These are phyloP conservation scores for Yamadazyma triangularis DNA, from an alignment of 1,139 yeast genomes.

Conservation along the genomic window DNA sequence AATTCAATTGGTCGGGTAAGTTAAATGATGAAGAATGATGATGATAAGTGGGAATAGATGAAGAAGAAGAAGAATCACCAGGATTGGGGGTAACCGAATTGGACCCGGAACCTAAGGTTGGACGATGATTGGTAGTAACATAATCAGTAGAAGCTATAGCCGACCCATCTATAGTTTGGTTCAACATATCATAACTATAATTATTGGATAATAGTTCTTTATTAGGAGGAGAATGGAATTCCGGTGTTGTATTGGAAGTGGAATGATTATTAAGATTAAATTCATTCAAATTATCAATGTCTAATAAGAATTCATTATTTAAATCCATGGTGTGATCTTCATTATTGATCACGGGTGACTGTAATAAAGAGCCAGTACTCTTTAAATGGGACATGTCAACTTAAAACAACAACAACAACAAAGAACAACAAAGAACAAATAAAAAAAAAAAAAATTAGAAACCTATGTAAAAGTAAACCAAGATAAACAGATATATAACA, in stretches of 20 bases:
- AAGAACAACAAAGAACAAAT: too few species aligned
- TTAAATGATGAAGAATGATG: slow-evolving; percentile 10
- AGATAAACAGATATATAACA: too few species aligned
- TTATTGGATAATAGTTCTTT: background rate
- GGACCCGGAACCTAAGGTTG: too few species aligned
- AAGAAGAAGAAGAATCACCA: background rate
- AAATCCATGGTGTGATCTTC: background rate
- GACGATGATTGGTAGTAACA: background rate
- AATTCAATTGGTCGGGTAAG: slow-evolving; percentile 26
- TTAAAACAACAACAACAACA: too few species aligned
- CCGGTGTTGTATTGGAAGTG: slow-evolving; percentile 11
- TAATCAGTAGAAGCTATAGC: background rate
- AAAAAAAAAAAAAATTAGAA: too few species aligned
- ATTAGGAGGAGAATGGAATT: slow-evolving; percentile 6
- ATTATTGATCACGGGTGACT: background rate
- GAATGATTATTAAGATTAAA: background rate
- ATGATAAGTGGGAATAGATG: slow-evolving; percentile 2
- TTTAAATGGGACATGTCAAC: background rate
- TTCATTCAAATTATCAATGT: background rate
- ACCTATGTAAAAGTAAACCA: too few species aligned
- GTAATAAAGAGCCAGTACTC: background rate
- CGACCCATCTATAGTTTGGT: background rate
- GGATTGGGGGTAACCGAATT: background rate
- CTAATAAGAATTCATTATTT: background rate
- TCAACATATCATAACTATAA: slow-evolving; percentile 1